Evolutionary conservation across 495 filamentous ascomycete genomes (phyloP), one percentile per base, ranked within the genome.

Genomic region (Neurospora sp.): DNA sequence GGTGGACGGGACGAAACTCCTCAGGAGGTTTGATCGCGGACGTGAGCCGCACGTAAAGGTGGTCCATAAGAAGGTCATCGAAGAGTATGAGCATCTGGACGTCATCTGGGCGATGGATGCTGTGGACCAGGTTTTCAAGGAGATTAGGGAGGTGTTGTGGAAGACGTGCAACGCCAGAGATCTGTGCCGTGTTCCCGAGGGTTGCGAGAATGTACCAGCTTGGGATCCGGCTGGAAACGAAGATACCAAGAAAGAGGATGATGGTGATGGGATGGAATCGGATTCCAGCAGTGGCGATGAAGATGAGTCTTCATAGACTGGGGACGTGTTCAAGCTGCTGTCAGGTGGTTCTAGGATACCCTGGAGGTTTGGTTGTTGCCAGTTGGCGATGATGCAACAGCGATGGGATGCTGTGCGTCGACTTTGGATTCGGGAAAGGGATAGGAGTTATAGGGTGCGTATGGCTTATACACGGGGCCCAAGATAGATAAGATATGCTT

Each of bases 51-150:
- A 94, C 79, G 94, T 96, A 2, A 81, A 83, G 42, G 81, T 99
- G 7, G 92, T 97, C 44, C 92, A 97, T 80, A 84, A 85, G 27
- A 95, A 93, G 79, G 82, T 97, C 31, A 92, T 99, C 38, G 89
- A 94, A 3, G 95, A 92, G 70, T 97, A 98, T 80, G 94, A 97
- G 81, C 95, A 99, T 79, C 85, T 99, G 37, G 95, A 99, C 82
- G 94, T 98, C 5, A 87, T 99, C 37, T 99, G 95, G 95, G 95
- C 95, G 0, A 93, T 99, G 83, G 94, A 98, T 79, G 87, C 89
- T 0, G 87, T 93, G 27, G 92, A 97, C 69, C 87, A 94, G 80
- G 92, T 98, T 7, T 94, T 93, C 4, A 86, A 83, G 72, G 96
- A 97, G 82, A 84, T 99, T 0, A 85, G 87, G 40, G 90, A 96